Percentiles rank a stretch among this genome's conserved stretches.
Evolutionary conservation across 345 rosid species (phyloP).

Genomic region (Geranium rotundifolium): DNA sequence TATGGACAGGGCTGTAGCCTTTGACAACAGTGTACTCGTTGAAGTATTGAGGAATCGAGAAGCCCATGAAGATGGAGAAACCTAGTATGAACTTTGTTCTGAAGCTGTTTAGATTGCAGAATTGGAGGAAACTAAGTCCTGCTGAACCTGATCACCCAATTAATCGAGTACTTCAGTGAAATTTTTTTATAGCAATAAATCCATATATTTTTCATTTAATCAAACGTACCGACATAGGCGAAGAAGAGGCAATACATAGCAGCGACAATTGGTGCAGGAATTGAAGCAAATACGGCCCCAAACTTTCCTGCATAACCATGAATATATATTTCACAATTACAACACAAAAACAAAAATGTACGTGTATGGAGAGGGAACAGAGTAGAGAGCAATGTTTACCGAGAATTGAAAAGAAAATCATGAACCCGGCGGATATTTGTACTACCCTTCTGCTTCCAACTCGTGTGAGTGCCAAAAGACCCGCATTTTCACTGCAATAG

Average conservation of each 20-base stretch:
- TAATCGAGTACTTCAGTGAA: not conserved
- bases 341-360: not conserved
- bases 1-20: constrained; percentile 45
- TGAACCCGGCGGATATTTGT: constrained; percentile 85
- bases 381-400: constrained; percentile 26
- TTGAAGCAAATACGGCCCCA: constrained; percentile 82
- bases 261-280: constrained; percentile 71
- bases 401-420: constrained; percentile 90
- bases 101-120: constrained; percentile 85
- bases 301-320: constrained; percentile 48
- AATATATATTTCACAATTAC: not conserved
- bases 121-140: constrained; percentile 72
- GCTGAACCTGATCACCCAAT: constrained; percentile 41
- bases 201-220: not conserved
- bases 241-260: constrained; percentile 66
- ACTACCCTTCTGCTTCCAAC: constrained; percentile 93
- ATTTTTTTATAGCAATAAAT: no score
- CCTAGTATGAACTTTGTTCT: constrained; percentile 65
- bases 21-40: constrained; percentile 50
- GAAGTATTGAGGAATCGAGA: constrained; percentile 81
- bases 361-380: not conserved
- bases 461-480: constrained; percentile 72
- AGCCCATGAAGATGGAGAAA: constrained; percentile 76
- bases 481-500: constrained; percentile 69
- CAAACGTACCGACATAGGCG: constrained; percentile 65